A percentile compares a stretch with the other conserved stretches of the same genome.
Conservation (phyloP, 768 basidiomycete species). For the Pleurotus tuber-regium region DNA sequence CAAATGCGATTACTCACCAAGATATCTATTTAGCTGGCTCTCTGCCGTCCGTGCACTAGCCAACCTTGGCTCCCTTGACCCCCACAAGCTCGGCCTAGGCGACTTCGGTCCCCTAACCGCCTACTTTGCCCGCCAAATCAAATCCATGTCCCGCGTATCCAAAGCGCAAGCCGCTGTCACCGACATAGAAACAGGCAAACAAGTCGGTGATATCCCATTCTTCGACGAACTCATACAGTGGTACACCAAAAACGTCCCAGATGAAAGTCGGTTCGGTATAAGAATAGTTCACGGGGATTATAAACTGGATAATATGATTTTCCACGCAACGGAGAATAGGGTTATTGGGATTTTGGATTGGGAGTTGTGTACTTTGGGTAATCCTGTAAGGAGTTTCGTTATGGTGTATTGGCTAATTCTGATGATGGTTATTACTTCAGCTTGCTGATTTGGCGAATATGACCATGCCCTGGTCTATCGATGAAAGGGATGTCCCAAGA, state of each 20-base stretch:
- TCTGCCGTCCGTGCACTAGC: constrained; percentile 72
- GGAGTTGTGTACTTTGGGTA: constrained; percentile 95
- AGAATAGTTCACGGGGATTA: constrained; percentile 98
- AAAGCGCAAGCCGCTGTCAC: constrained; percentile 67
- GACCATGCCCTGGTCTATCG: constrained; percentile 78
- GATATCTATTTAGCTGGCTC: constrained; percentile 59
- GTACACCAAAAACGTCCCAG: constrained; percentile 74
- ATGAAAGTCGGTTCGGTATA: constrained; percentile 69
- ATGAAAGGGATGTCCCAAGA: constrained; percentile 35
- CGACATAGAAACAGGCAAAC: constrained; percentile 61
- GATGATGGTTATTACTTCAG: constrained; percentile 26
- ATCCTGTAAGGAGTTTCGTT: constrained; percentile 50
- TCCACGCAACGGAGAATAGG: constrained; percentile 86
- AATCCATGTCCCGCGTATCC: constrained; percentile 80
- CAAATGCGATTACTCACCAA: not conserved
- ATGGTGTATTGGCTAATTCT: constrained; percentile 20
- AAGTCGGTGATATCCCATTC: constrained; percentile 70
- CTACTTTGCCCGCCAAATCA: constrained; percentile 95
- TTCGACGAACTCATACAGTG: constrained; percentile 72
- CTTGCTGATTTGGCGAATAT: constrained; percentile 91
- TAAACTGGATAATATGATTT: constrained; percentile 96
- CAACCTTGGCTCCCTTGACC: constrained; percentile 61
- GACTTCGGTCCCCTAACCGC: constrained; percentile 70
- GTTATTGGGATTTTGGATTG: constrained; percentile 97
- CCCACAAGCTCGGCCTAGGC: constrained; percentile 62